Conservation (phyloP, 306 rosid genomes). For the Neltuma alba region DNA sequence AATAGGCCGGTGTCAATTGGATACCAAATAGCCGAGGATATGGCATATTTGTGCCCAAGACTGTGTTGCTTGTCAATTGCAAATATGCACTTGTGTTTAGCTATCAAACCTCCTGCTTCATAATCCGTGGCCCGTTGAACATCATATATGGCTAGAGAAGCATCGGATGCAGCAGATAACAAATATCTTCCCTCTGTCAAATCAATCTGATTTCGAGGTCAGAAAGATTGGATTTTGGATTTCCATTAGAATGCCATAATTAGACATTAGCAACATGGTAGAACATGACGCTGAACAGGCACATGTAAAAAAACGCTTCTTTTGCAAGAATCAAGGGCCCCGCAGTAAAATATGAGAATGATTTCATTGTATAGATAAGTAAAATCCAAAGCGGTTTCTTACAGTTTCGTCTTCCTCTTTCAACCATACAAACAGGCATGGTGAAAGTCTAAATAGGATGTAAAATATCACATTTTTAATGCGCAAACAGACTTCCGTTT, state of each 20-base stretch:
- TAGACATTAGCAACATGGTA: conserved; percentile 1
- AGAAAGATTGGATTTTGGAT: conserved; percentile 35
- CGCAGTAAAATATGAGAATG: background rate
- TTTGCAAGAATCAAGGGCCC: background rate
- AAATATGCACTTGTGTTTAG: conserved; percentile 61
- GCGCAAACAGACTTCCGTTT: background rate
- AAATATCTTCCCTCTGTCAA: conserved; percentile 84
- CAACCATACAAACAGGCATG: background rate
- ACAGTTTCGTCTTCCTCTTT: background rate
- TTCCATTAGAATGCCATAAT: background rate
- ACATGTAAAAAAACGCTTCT: background rate
- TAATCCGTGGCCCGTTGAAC: conserved; percentile 64
- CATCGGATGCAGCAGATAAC: conserved; percentile 82
- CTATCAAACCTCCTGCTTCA: conserved; percentile 50
- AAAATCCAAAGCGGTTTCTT: background rate
- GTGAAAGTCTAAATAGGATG: background rate
- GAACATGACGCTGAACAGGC: background rate
- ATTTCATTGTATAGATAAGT: background rate
- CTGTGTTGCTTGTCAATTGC: conserved; percentile 74
- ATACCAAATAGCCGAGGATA: conserved; percentile 93
- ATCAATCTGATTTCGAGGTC: conserved; percentile 72
- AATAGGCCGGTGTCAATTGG: conserved; percentile 89
- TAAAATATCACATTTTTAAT: background rate
- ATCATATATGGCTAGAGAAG: conserved; percentile 74
- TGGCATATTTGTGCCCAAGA: conserved; percentile 69